Percentiles rank a stretch among this genome's conserved stretches.
Evolutionary conservation across 208 protist species (phyloP).

Genomic region (Phytomonas sp.): DNA sequence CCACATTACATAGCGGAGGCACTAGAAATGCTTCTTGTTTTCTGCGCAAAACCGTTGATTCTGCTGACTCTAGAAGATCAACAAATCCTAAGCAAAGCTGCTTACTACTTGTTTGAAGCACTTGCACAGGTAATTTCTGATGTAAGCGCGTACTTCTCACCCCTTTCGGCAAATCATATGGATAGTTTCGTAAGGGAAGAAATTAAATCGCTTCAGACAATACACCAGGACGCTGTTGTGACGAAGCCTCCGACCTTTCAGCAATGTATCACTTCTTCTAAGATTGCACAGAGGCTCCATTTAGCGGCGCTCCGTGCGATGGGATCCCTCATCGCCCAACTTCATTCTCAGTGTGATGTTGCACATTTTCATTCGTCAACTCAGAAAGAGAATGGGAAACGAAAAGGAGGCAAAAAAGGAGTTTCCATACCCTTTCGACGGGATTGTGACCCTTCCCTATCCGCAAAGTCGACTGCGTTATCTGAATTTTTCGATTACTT

Average conservation of each 20-base stretch:
- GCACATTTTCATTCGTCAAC: not conserved
- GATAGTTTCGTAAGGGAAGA: slow-evolving; percentile 15
- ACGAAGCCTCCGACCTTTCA: slow-evolving; percentile 8
- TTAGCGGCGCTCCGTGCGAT: slow-evolving; percentile 8
- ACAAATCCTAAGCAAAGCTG: not conserved
- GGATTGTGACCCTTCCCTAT: not conserved
- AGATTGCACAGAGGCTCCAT: slow-evolving; percentile 2
- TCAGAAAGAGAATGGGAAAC: not conserved
- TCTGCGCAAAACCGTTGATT: slow-evolving; percentile 6
- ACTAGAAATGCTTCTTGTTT: not conserved
- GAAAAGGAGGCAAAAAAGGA: not conserved
- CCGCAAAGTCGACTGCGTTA: not conserved
- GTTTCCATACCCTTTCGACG: not conserved
- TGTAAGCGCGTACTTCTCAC: not conserved
- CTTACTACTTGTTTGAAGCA: not conserved
- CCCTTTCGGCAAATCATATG: not conserved
- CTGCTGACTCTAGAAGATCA: slow-evolving; percentile 5
- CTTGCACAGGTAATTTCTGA: not conserved
- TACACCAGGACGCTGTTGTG: not conserved
- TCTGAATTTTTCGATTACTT: not conserved
- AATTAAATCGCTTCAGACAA: slow-evolving; percentile 14
- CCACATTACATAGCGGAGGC: not conserved
- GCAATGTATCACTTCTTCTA: slow-evolving; percentile 12
- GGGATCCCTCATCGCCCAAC: slow-evolving; percentile 3
- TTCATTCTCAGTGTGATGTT: slow-evolving; percentile 2